Conservation (phyloP, 2,329 filamentous ascomycete genomes). For the Dothidotthia symphoricarpi region DNA sequence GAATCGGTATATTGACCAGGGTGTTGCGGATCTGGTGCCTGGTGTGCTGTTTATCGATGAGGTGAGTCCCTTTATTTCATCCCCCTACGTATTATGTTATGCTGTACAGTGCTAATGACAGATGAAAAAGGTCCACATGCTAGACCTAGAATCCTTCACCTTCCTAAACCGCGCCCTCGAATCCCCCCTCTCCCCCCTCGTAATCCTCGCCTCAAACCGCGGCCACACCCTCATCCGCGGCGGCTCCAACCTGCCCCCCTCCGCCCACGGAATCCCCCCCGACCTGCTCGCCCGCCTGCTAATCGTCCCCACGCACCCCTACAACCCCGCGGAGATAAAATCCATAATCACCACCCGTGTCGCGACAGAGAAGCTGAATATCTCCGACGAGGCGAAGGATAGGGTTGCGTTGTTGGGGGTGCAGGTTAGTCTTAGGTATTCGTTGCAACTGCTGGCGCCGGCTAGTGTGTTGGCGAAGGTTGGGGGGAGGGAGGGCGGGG, state of each 20-base stretch:
- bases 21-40: slow-evolving; percentile 94
- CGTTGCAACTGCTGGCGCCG: slow-evolving; percentile 84
- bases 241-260: slow-evolving; percentile 60
- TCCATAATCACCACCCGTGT: slow-evolving; percentile 84
- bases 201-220: slow-evolving; percentile 95
- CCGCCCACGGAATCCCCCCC: slow-evolving; percentile 88
- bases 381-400: slow-evolving; percentile 79
- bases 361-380: slow-evolving; percentile 73
- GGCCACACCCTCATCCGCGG: slow-evolving; percentile 91
- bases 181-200: slow-evolving; percentile 90
- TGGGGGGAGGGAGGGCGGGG: slow-evolving; percentile 47
- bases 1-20: slow-evolving; percentile 98
- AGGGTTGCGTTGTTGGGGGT: slow-evolving; percentile 85
- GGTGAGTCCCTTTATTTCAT: slow-evolving; percentile 52
- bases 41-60: slow-evolving; percentile 98
- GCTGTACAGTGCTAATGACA: slow-evolving; percentile 16
- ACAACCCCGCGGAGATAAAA: slow-evolving; percentile 85
- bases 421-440: slow-evolving; percentile 87
- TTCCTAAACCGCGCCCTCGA: slow-evolving; percentile 98
- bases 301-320: slow-evolving; percentile 92
- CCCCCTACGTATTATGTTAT: too few species aligned
- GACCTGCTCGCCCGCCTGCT: slow-evolving; percentile 92
- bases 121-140: slow-evolving; percentile 81
- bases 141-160: slow-evolving; percentile 98
- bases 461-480: slow-evolving; percentile 88